These are phyloP conservation scores for Nemania sp. DNA, from an alignment of 2,329 filamentous ascomycete genomes.

Conservation along the genomic window DNA sequence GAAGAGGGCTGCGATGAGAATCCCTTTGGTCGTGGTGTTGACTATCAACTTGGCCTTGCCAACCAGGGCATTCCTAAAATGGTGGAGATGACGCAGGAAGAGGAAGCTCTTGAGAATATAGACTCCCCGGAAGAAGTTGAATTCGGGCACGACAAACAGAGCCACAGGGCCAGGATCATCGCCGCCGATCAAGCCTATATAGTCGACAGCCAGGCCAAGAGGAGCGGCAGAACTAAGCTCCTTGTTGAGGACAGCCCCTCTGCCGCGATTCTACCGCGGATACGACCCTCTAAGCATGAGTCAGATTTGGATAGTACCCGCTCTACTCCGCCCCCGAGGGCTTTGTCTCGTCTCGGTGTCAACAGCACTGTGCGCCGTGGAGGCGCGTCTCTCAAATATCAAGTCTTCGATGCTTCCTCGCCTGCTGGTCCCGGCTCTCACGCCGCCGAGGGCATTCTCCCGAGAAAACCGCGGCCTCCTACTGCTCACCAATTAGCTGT, in stretches of 20 bases:
- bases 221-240: constrained; percentile 45
- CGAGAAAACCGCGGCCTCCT: constrained; percentile 70
- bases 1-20: constrained; percentile 86
- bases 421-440: constrained; percentile 56
- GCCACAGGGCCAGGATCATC: constrained; percentile 73
- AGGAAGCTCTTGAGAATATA: constrained; percentile 71
- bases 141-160: constrained; percentile 59
- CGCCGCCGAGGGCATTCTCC: constrained; percentile 56
- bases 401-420: constrained; percentile 63
- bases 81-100: constrained; percentile 64
- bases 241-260: constrained; percentile 57
- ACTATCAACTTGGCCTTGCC: constrained; percentile 65
- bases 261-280: constrained; percentile 62
- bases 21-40: constrained; percentile 77
- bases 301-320: constrained; percentile 57
- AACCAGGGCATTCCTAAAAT: constrained; percentile 72
- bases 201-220: constrained; percentile 62
- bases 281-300: constrained; percentile 65
- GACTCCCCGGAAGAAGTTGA: constrained; percentile 60
- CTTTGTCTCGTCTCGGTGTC: constrained; percentile 41
- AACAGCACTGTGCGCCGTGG: constrained; percentile 47
- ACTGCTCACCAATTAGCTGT: constrained; percentile 83
- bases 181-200: constrained; percentile 74
- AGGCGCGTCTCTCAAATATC: constrained; percentile 59
- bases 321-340: constrained; percentile 55